These are phyloP conservation scores for Dendrobium nobile DNA, from an alignment of 106 monocot genomes.

Conservation along the genomic window DNA sequence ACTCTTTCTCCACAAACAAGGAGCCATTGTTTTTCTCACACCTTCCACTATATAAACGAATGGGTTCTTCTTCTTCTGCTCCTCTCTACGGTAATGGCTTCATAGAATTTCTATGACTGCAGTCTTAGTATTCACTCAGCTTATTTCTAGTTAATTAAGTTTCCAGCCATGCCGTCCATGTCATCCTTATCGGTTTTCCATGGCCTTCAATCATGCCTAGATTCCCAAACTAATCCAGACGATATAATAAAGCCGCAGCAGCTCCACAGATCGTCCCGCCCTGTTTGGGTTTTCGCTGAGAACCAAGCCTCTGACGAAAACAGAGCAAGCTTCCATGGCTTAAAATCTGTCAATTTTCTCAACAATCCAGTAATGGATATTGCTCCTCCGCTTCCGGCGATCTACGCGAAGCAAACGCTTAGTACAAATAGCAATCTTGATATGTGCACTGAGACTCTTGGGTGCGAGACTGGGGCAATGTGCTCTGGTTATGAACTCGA, in stretches of 20 bases:
- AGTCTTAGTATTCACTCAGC: no score
- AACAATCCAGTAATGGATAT: background rate
- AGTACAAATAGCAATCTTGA: background rate
- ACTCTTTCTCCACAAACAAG: background rate
- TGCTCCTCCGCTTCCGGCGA: background rate
- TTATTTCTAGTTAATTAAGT: background rate
- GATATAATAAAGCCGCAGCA: background rate
- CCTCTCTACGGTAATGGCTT: background rate
- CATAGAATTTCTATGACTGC: background rate
- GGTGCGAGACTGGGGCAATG: background rate
- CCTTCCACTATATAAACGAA: slow-evolving; percentile 2
- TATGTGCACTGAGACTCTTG: background rate
- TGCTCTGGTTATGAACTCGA: background rate
- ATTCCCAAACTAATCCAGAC: background rate
- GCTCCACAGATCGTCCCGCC: background rate
- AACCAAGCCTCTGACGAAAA: background rate
- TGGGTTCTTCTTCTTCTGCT: background rate
- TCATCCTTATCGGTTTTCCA: background rate
- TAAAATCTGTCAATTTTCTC: background rate
- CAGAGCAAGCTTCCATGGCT: background rate
- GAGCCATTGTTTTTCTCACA: background rate
- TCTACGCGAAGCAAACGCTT: background rate
- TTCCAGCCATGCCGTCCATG: background rate
- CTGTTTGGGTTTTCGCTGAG: background rate
- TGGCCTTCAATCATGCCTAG: background rate